Conservation (phyloP, 306 rosid species). For the Benincasa hispida region DNA sequence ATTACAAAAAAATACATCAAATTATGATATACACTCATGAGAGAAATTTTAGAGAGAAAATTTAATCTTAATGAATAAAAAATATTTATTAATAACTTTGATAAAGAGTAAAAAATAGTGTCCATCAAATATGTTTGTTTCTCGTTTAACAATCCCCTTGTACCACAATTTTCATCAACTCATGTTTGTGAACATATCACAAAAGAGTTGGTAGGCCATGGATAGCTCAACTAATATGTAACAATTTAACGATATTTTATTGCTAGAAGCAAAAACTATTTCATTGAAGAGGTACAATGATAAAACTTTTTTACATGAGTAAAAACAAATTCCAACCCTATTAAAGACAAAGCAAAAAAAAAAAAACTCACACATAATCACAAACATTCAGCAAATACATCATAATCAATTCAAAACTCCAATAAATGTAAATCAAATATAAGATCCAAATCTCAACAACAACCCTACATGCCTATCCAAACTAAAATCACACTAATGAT, state of each 20-base stretch:
- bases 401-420: background rate
- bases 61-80: too few species aligned
- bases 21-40: background rate
- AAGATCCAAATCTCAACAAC: background rate
- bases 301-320: background rate
- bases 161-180: background rate
- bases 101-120: background rate
- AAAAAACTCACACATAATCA: background rate
- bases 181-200: background rate
- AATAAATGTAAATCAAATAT: background rate
- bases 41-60: background rate
- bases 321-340: background rate
- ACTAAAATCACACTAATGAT: background rate
- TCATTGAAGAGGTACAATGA: background rate
- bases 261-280: background rate
- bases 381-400: background rate
- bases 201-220: background rate
- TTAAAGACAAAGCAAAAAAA: background rate
- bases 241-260: background rate
- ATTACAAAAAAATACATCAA: constrained; percentile 17
- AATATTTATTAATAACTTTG: background rate
- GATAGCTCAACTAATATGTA: background rate
- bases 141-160: constrained; percentile 78
- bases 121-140: constrained; percentile 31
- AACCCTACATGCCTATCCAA: background rate